Evolutionary conservation across 225 moss, liverwort and hornwort species (phyloP).

Genomic region (Bryum argenteum): DNA sequence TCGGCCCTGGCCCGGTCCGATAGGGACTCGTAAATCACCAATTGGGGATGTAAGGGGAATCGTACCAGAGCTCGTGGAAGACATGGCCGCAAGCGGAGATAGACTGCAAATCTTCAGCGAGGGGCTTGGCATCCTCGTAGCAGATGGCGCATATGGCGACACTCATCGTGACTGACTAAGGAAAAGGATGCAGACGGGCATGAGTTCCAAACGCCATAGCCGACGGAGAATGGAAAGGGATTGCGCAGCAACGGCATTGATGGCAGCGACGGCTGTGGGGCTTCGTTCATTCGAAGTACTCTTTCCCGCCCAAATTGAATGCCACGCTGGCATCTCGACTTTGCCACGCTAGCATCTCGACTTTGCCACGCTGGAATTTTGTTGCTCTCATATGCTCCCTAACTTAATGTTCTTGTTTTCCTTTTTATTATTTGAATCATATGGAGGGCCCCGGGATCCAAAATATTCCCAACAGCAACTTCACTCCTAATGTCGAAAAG

Average conservation of each 20-base stretch:
- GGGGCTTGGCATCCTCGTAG: conserved; percentile 71
- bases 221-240: too few species aligned
- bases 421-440: too few species aligned
- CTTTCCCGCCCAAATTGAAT: conserved; percentile 25
- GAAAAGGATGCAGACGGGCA: too few species aligned
- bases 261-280: background rate
- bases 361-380: background rate
- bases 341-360: background rate
- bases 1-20: too few species aligned
- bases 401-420: background rate
- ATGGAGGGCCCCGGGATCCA: too few species aligned
- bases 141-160: conserved; percentile 76
- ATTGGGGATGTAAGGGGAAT: too few species aligned
- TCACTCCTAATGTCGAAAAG: too few species aligned
- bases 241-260: background rate
- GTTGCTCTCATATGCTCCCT: background rate
- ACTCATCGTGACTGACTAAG: conserved; percentile 42
- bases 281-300: background rate
- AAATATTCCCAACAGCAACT: too few species aligned
- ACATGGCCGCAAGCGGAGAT: conserved; percentile 81
- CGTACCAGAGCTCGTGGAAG: conserved; percentile 81
- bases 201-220: background rate
- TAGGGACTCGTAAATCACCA: background rate
- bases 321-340: background rate
- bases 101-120: conserved; percentile 65